Evolutionary conservation across 2,329 filamentous ascomycete species (phyloP), one percentile per base, ranked within the genome.

Genomic region (Achaetomium macrosporum): DNA sequence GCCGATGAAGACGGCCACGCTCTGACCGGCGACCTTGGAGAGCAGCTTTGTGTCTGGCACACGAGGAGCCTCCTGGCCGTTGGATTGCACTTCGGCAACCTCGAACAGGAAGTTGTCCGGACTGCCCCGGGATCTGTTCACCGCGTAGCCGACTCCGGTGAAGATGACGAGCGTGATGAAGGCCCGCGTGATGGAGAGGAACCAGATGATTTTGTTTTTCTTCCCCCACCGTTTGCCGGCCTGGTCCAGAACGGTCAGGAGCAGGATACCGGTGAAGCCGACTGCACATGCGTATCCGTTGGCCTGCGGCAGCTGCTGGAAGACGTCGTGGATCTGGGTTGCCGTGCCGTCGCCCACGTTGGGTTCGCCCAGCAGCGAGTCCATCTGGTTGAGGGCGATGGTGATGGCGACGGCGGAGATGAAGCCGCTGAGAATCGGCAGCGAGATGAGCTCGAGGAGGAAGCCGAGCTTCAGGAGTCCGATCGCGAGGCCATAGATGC

Each of bases 361-460:
- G 10, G 81, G 73, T 20, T 64, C 60, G 10, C 82, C 82, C 2
- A 85, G 75, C 0, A 85, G 74, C 1, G 78, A 78, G 3, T 74
- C 78, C 51, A 86, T 75, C 63, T 86, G 83, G n/a, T 80, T 81
- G 46, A 84, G 76, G 19, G 80, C 77, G 61, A 86, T 85, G 30
- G 81, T 82, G 44, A 86, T 77, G 20, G 81, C 83, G 1, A 83
- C 82, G 1, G 82, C 82, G 0, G 81, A 83, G 59, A 86, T 83
- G 68, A 85, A 85, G 5, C 83, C 83, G 7, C 74, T 81, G 0
- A 86, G 72, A 1, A 85, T 79, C 0, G 82, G 82, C 1, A 82
- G 73, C 0, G 82, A 84, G 58, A 86, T 79, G 59, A 84, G 85
- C 55, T 86, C 81, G 17, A 86, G 73, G 5, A 85, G 70, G 63